Evolutionary conservation across 1,139 yeast genomes (phyloP).

Genomic region (Blastobotrys buckinghamii): DNA sequence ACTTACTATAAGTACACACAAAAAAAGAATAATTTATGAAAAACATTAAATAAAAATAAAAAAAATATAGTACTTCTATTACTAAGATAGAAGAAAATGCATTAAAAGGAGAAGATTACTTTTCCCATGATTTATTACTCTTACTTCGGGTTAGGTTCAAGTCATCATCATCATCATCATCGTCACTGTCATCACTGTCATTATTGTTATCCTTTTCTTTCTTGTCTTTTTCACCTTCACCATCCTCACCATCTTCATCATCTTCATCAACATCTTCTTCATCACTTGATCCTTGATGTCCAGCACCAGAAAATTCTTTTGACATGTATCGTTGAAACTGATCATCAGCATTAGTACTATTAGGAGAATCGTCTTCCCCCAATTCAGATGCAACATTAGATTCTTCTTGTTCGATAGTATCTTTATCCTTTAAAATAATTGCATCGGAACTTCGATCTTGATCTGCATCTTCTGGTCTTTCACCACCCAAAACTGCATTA

Average conservation of each 20-base stretch:
- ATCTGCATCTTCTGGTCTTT: slow-evolving; percentile 47
- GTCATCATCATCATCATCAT: slow-evolving; percentile 24
- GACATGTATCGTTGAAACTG: slow-evolving; percentile 78
- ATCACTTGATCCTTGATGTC: slow-evolving; percentile 35
- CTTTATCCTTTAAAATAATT: slow-evolving; percentile 34
- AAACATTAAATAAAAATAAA: neutral
- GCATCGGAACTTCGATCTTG: slow-evolving; percentile 38
- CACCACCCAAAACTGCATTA: slow-evolving; percentile 90
- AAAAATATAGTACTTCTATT: neutral
- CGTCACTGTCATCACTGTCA: slow-evolving; percentile 2
- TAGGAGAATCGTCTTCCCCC: too few relatives aligned
- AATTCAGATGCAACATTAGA: slow-evolving; percentile 16
- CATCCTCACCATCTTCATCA: slow-evolving; percentile 20
- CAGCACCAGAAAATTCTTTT: slow-evolving; percentile 50
- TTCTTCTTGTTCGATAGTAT: slow-evolving; percentile 31
- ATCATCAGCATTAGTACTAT: slow-evolving; percentile 28
- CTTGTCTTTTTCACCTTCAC: slow-evolving; percentile 16
- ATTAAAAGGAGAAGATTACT: too few relatives aligned
- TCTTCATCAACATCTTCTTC: slow-evolving; percentile 42
- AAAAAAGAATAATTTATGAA: neutral
- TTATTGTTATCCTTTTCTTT: slow-evolving; percentile 15
- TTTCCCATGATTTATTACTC: slow-evolving; percentile 28
- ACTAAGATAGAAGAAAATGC: too few relatives aligned
- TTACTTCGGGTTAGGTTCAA: slow-evolving; percentile 35
- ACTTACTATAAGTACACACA: too few relatives aligned